phyloP scores from a whole-genome alignment of 208 protist species.

The Kentomonas sorsogonicus region DNA sequence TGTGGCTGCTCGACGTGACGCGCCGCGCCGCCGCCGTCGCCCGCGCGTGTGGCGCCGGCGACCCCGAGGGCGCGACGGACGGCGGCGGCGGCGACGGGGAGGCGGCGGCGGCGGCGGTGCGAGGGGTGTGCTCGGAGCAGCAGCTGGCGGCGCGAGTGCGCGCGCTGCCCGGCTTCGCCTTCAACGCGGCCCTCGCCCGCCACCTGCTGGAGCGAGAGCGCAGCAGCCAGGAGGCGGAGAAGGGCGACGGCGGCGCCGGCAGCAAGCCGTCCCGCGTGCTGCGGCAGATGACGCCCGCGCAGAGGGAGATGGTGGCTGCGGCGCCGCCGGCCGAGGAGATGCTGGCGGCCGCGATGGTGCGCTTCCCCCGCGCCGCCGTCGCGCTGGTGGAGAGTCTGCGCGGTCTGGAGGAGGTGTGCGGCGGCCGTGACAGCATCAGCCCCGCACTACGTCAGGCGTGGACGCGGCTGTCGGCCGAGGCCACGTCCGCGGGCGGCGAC shows the following conservation, averaged over 20 bases:
- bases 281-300: slow-evolving; percentile 30
- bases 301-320: slow-evolving; percentile 23
- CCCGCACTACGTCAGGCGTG: too few species aligned
- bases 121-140: slow-evolving; percentile 9
- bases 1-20: slow-evolving; percentile 70
- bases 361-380: slow-evolving; percentile 51
- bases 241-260: not conserved
- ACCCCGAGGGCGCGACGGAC: not conserved
- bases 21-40: slow-evolving; percentile 13
- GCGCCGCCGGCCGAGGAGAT: slow-evolving; percentile 37
- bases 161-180: slow-evolving; percentile 65
- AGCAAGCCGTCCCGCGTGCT: slow-evolving; percentile 45
- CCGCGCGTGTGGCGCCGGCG: slow-evolving; percentile 7
- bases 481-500: not conserved
- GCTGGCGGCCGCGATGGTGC: slow-evolving; percentile 38
- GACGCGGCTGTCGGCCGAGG: slow-evolving; percentile 5
- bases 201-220: slow-evolving; percentile 65
- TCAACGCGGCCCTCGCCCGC: slow-evolving; percentile 71
- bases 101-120: not conserved
- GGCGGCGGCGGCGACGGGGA: not conserved
- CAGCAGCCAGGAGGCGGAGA: slow-evolving; percentile 6
- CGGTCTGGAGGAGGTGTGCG: slow-evolving; percentile 23
- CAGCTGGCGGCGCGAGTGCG: slow-evolving; percentile 20
- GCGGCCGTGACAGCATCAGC: slow-evolving; percentile 11
- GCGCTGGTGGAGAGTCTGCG: slow-evolving; percentile 49